A percentile compares a stretch with the other conserved stretches of the same genome.
Evolutionary conservation across 352 stramenopile genomes (phyloP).

Genomic region (Sclerospora graminicola): DNA sequence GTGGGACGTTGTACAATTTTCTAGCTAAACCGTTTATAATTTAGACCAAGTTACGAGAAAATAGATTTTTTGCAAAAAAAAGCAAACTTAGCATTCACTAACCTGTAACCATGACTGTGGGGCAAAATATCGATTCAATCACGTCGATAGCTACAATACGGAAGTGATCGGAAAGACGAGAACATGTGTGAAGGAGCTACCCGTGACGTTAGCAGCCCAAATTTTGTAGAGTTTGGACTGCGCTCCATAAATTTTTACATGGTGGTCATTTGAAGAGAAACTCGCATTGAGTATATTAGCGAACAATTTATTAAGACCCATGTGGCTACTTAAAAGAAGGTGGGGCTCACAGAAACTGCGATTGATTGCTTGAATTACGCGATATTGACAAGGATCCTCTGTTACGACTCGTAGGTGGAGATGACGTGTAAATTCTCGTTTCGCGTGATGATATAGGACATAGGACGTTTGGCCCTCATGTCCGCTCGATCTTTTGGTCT

Average conservation of each 20-base stretch:
- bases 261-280: conserved; percentile 47
- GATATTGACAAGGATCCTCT: too few relatives aligned
- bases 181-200: conserved; percentile 15
- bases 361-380: conserved; percentile 49
- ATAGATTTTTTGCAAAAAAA: too few relatives aligned
- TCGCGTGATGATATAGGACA: too few relatives aligned
- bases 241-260: conserved; percentile 39
- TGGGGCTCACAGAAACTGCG: conserved; percentile 52
- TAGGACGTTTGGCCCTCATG: too few relatives aligned
- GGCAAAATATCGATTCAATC: conserved; percentile 29
- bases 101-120: too few relatives aligned
- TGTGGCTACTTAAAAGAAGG: conserved; percentile 38
- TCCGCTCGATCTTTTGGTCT: too few relatives aligned
- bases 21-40: conserved; percentile 29
- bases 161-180: conserved; percentile 6
- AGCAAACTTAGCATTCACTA: neutral
- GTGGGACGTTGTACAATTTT: conserved; percentile 44
- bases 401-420: too few relatives aligned
- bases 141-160: conserved; percentile 5
- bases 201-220: conserved; percentile 12
- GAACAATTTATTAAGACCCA: conserved; percentile 56
- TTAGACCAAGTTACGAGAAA: neutral
- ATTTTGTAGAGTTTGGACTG: conserved; percentile 13
- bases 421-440: too few relatives aligned
- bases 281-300: conserved; percentile 32